Evolutionary conservation across 2,329 filamentous ascomycete species (phyloP), one percentile per base, ranked within the genome.

Genomic region (Trichoderma aggressivum): DNA sequence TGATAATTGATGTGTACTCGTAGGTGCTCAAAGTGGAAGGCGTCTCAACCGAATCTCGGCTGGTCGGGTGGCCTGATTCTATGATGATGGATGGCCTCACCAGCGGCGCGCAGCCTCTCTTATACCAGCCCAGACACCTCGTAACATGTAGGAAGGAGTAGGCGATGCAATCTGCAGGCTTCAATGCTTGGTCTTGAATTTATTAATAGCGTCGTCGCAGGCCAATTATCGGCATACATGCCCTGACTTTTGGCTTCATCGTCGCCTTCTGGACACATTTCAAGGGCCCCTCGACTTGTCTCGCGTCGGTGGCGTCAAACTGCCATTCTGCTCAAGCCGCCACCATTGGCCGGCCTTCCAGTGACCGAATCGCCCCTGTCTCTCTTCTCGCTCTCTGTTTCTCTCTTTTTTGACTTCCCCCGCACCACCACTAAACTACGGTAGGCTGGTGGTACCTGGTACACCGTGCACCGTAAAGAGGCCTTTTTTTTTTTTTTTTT

Each of bases 1-100:
- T 69, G 39, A 53, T 21, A 53, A 14, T 21, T 12, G n/a, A 53
- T 43, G 39, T n/a, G 39, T 43, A 10, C 30, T 28, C 7, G 1
- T 10, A 53, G 28, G 12, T 50, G 7, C 70, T 62, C 39, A 61
- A 68, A 67, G 24, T 24, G 70, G 63, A 71, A 68, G 55, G 70
- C 63, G 63, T 61, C 70, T 61, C 6, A 39, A 47, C 24, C 2
- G 60, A 26, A 50, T 58, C 26, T 50, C 55, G 50, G 60, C 68
- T 50, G 53, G 16, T 70, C 60, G 34, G 50, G 55, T 70, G 68
- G 68, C 50, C 68, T 70, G 68, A 70, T 70, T 21, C 24, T 70
- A 16, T 24, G 58, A 39, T 64, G 50, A 70, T 50, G 28, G 60
- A 70, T 70, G 68, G 68, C 58, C 66, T 69, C 66, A 69, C 66